Evolutionary conservation across 768 basidiomycete species (phyloP).

Genomic region (Boletus edulis): DNA sequence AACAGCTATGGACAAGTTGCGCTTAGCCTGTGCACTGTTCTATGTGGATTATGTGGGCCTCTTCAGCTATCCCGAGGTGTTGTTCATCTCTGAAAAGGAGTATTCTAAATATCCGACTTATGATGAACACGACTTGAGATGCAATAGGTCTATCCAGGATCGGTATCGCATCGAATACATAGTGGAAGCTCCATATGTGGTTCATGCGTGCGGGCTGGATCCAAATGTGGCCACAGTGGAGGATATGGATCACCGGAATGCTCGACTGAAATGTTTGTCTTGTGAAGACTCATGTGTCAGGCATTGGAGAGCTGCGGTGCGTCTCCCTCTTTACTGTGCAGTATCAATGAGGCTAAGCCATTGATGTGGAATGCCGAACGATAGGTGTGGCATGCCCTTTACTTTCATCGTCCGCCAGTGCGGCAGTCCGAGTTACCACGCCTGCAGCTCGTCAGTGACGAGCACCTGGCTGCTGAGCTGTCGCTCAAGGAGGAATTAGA

Average conservation of each 20-base stretch:
- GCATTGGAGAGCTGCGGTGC: constrained; percentile 12
- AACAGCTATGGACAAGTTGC: neutral
- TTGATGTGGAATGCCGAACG: neutral
- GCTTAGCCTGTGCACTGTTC: constrained; percentile 10
- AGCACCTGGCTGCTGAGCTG: too few relatives aligned
- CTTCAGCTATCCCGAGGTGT: neutral
- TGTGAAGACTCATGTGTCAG: neutral
- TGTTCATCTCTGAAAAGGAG: neutral
- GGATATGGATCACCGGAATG: constrained; percentile 10
- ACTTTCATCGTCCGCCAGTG: too few relatives aligned
- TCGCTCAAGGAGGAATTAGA: too few relatives aligned
- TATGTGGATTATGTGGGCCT: too few relatives aligned
- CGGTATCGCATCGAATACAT: neutral
- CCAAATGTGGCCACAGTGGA: constrained; percentile 5
- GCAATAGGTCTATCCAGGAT: neutral
- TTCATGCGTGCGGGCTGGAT: constrained; percentile 4
- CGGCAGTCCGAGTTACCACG: too few relatives aligned
- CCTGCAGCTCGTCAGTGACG: too few relatives aligned
- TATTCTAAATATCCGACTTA: too few relatives aligned
- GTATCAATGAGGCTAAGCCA: neutral
- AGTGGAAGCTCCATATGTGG: neutral
- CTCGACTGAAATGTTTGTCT: neutral
- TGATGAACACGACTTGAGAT: too few relatives aligned
- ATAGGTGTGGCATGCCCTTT: constrained; percentile 4
- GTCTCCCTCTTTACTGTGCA: neutral